A percentile compares a stretch with the other conserved stretches of the same genome.
phyloP scores from a whole-genome alignment of 163 green algal species.

The Chlorella variabilis region DNA sequence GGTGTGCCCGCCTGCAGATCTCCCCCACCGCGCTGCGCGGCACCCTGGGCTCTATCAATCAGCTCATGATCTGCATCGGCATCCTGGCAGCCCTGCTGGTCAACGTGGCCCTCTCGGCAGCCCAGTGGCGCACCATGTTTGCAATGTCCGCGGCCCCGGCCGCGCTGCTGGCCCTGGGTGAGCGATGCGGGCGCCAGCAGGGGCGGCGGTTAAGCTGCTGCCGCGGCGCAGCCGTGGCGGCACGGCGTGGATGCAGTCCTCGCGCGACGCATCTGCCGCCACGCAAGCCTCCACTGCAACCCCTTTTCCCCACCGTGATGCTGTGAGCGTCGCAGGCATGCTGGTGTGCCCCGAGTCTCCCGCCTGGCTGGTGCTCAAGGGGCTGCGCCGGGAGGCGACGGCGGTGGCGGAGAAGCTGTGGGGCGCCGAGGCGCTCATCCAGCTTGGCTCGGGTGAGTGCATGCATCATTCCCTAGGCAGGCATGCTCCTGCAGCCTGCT shows the following conservation, averaged over 20 bases:
- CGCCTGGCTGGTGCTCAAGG: slow-evolving; percentile 74
- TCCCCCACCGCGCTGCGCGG: slow-evolving; percentile 85
- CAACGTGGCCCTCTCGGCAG: slow-evolving; percentile 68
- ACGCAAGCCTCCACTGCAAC: too few species aligned
- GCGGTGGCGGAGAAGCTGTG: slow-evolving; percentile 74
- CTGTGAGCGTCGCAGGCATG: slow-evolving; percentile 32
- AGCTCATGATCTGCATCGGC: slow-evolving; percentile 96
- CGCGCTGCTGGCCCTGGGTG: slow-evolving; percentile 73
- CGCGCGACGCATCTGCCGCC: too few species aligned
- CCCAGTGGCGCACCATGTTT: slow-evolving; percentile 92
- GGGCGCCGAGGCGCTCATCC: slow-evolving; percentile 53
- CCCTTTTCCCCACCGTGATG: neutral
- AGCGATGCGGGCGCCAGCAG: neutral
- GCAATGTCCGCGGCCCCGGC: slow-evolving; percentile 75
- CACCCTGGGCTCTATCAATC: slow-evolving; percentile 90
- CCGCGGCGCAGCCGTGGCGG: too few species aligned
- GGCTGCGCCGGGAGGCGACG: slow-evolving; percentile 60
- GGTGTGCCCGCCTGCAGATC: slow-evolving; percentile 39
- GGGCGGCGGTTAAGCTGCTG: too few species aligned
- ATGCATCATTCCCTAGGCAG: too few species aligned
- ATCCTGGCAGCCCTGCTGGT: slow-evolving; percentile 90
- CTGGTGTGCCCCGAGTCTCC: slow-evolving; percentile 87
- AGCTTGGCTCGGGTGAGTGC: slow-evolving; percentile 52
- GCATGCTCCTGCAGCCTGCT: neutral
- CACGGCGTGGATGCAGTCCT: too few species aligned